Base-by-base conservation (phyloP, 805 yeast species). In the Kockiozyma suomiensis region DNA sequence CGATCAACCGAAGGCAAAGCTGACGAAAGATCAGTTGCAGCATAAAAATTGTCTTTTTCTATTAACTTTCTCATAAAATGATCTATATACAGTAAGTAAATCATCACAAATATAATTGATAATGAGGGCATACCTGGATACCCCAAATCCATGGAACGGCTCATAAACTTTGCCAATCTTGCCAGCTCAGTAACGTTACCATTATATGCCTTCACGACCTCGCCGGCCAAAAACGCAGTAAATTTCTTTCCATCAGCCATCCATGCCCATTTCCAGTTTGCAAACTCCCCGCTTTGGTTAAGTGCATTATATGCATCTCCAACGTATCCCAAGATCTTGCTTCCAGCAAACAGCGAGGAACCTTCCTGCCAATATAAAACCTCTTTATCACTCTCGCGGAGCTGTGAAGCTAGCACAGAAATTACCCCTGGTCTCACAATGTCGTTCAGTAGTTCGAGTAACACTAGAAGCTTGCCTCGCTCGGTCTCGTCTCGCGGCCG, bases 231-330 rank as follows among this genome's bases (percentile, higher is more conserved):
- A 50, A 50, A 59, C n/a, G 33, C 47, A 12, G 46, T 26, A 23
- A 45, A 32, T 30, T 21, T 40, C 21, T 46, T 47, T 1, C 59
- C 59, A 50, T 54, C 54, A 21, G 59, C 43, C 37, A 54, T 50
- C 63, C 63, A 59, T n/a, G n/a, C 35, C 63, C 63, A 59, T n/a
- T 25, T 17, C 21, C 30, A 35, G 12, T 26, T 41, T 19, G 10
- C 30, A 2, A 17, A 38, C n/a, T 33, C 35, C 12, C 41, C 21
- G 26, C n/a, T 21, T 12, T 37, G 40, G n/a, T 23, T 38, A 1
- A 32, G 46, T 17, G 41, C 59, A 17, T 35, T 26, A 12, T 21
- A 30, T 25, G 64, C 54, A 30, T 32, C 58, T n/a, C 51, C 50
- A 2, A 41, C 52, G 10, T 15, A 37, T 10, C 58, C 35, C 4